Base-by-base conservation (phyloP, 2,329 filamentous ascomycete species). In the Chaetomiaceae sp. region DNA sequence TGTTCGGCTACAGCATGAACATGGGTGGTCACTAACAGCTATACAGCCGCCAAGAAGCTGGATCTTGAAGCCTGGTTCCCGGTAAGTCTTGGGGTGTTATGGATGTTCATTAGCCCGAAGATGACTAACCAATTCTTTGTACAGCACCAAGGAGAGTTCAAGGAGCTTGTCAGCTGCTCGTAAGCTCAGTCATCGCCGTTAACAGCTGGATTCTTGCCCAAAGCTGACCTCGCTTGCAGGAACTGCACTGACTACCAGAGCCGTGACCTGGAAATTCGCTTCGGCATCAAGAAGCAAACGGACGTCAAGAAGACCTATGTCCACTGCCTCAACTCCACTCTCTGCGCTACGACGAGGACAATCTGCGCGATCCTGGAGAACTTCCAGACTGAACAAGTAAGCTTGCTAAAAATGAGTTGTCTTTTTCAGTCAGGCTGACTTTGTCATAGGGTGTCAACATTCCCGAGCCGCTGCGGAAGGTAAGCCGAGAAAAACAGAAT, bases 171-270 rank as follows among this genome's bases (percentile, higher is more conserved):
- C 41, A 95, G 88, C 17, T 95, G 90, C 77, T 95, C 88, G 44
- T 51, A 36, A 40, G 46, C 47, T 11, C 19, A 32, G 18, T 6
- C 18, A 22, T 29, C 2, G n/a, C n/a, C n/a, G n/a, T n/a, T n/a
- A n/a, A n/a, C n/a, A n/a, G n/a, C n/a, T n/a, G n/a, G n/a, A n/a
- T n/a, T n/a, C n/a, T n/a, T n/a, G n/a, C 22, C 6, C 2, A 18
- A 1, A 29, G 32, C 41, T 51, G 27, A 48, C 39, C 14, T 14
- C 3, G 12, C 14, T 15, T 33, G 8, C 32, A 53, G 51, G 51
- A 98, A 98, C 72, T 98, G 93, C 74, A 95, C 88, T 36, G 91
- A 97, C 65, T 97, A 97, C 73, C 93, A 98, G 73, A 89, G 88
- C 19, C 80, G 93, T 47, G 90, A 89, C 57, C 77, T 98, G 11